Percentiles rank a stretch among this genome's conserved stretches.
Conservation (phyloP, 2,329 filamentous ascomycete genomes). For the Eurotiales sp. region DNA sequence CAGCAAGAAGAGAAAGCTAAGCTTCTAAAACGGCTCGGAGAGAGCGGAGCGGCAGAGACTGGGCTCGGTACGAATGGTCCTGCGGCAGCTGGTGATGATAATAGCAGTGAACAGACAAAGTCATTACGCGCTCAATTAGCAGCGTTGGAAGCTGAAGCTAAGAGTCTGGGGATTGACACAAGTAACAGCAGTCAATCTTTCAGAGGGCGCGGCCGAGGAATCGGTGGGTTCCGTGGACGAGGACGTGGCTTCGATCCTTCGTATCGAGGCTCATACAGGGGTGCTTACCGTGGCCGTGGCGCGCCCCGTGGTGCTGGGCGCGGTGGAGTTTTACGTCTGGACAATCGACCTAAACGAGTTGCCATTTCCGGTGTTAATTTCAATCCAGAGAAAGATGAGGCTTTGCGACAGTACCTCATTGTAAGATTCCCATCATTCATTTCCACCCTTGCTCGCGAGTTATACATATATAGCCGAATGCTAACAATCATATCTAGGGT, state of each 20-base stretch:
- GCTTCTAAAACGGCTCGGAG: slow-evolving; percentile 47
- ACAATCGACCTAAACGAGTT: slow-evolving; percentile 56
- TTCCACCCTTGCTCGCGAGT: background rate
- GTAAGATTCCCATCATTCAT: slow-evolving; percentile 27
- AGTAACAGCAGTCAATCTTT: slow-evolving; percentile 23
- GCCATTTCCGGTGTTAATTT: slow-evolving; percentile 48
- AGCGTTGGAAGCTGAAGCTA: slow-evolving; percentile 53
- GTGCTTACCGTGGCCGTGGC: slow-evolving; percentile 42
- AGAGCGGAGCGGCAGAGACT: slow-evolving; percentile 20
- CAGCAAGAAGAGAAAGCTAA: slow-evolving; percentile 54
- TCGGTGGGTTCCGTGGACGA: slow-evolving; percentile 35
- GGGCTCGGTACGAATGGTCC: slow-evolving; percentile 15
- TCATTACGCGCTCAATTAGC: slow-evolving; percentile 53
- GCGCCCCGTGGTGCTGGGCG: slow-evolving; percentile 33
- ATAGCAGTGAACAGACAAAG: slow-evolving; percentile 47
- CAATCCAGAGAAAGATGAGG: slow-evolving; percentile 51
- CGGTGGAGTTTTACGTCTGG: slow-evolving; percentile 53
- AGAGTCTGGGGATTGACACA: slow-evolving; percentile 51
- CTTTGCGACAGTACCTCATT: slow-evolving; percentile 54
- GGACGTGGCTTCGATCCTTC: slow-evolving; percentile 41
- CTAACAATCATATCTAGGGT: slow-evolving; percentile 28
- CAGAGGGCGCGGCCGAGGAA: slow-evolving; percentile 24
- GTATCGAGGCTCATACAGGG: slow-evolving; percentile 36
- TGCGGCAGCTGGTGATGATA: slow-evolving; percentile 27
- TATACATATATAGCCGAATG: background rate